A percentile compares a stretch with the other conserved stretches of the same genome.
These are phyloP conservation scores for Termitomyces sp. DNA, from an alignment of 768 basidiomycete species.

Conservation along the genomic window DNA sequence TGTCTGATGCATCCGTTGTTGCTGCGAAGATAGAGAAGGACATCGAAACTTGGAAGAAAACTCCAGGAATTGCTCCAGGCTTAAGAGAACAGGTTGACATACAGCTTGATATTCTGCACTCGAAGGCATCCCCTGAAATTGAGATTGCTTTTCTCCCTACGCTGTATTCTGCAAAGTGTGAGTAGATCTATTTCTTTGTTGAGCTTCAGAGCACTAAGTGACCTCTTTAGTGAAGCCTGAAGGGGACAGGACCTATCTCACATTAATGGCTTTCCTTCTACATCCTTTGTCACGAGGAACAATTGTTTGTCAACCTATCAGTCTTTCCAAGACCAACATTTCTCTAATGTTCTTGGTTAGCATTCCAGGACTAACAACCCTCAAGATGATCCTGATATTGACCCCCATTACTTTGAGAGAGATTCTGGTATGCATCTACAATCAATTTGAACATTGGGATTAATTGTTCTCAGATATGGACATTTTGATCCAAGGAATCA, in stretches of 20 bases:
- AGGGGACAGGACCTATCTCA: slow-evolving; percentile 43
- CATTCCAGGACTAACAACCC: slow-evolving; percentile 34
- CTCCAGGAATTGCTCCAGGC: slow-evolving; percentile 27
- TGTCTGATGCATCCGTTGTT: slow-evolving; percentile 17
- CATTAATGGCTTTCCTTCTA: slow-evolving; percentile 34
- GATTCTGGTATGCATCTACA: slow-evolving; percentile 31
- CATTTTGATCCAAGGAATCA: slow-evolving; percentile 19
- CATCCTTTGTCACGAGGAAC: slow-evolving; percentile 49
- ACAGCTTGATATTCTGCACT: slow-evolving; percentile 29
- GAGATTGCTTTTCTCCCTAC: slow-evolving; percentile 25
- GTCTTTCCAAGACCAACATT: background rate
- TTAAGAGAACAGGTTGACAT: slow-evolving; percentile 39
- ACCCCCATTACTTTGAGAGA: slow-evolving; percentile 42
- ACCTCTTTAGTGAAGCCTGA: slow-evolving; percentile 30
- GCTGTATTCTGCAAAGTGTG: slow-evolving; percentile 20
- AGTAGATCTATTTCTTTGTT: background rate
- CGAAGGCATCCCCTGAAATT: slow-evolving; percentile 25
- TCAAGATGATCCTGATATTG: slow-evolving; percentile 32
- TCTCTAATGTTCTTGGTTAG: slow-evolving; percentile 7
- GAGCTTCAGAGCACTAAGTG: background rate
- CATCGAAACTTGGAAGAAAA: slow-evolving; percentile 23
- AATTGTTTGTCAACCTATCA: slow-evolving; percentile 33
- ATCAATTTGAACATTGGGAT: background rate
- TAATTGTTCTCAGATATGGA: slow-evolving; percentile 12
- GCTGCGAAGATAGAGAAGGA: slow-evolving; percentile 23